Evolutionary conservation across 2,329 filamentous ascomycete genomes (phyloP).

Genomic region (Teratosphaeria zuluensis): DNA sequence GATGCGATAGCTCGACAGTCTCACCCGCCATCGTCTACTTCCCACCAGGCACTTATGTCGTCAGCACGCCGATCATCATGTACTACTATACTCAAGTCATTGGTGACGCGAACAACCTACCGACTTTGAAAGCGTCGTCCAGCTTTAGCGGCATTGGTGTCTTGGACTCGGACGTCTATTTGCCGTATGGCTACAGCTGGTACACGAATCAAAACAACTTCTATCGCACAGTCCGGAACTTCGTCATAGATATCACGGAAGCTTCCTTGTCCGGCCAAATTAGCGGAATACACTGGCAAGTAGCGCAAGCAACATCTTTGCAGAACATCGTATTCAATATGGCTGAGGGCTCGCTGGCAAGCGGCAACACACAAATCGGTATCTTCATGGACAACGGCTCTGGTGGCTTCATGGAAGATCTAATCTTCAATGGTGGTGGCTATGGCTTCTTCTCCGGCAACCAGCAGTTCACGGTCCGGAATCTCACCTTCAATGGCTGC

Average conservation of each 20-base stretch:
- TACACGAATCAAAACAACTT: constrained; percentile 35
- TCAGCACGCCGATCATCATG: constrained; percentile 69
- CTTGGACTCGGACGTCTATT: constrained; percentile 25
- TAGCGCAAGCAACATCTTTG: constrained; percentile 52
- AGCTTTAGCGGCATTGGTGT: constrained; percentile 25
- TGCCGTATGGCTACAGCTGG: constrained; percentile 23
- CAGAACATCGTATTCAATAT: constrained; percentile 50
- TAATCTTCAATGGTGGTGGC: constrained; percentile 73
- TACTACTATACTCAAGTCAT: constrained; percentile 92
- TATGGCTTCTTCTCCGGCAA: constrained; percentile 72
- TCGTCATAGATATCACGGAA: constrained; percentile 43
- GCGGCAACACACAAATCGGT: constrained; percentile 42
- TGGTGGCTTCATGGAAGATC: constrained; percentile 69
- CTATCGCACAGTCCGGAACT: constrained; percentile 49
- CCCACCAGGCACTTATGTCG: constrained; percentile 74
- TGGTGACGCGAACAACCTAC: constrained; percentile 63
- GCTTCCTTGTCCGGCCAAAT: neutral
- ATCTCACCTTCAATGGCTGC: constrained; percentile 72
- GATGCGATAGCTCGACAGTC: neutral
- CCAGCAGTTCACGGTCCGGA: constrained; percentile 80
- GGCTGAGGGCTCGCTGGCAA: constrained; percentile 16
- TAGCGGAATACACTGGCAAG: constrained; percentile 56
- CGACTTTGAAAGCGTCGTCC: constrained; percentile 42
- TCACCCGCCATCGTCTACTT: constrained; percentile 85
- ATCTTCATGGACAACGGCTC: constrained; percentile 53